These are phyloP conservation scores for Cyberlindnera saturnus DNA, from an alignment of 805 yeast species.

Conservation along the genomic window DNA sequence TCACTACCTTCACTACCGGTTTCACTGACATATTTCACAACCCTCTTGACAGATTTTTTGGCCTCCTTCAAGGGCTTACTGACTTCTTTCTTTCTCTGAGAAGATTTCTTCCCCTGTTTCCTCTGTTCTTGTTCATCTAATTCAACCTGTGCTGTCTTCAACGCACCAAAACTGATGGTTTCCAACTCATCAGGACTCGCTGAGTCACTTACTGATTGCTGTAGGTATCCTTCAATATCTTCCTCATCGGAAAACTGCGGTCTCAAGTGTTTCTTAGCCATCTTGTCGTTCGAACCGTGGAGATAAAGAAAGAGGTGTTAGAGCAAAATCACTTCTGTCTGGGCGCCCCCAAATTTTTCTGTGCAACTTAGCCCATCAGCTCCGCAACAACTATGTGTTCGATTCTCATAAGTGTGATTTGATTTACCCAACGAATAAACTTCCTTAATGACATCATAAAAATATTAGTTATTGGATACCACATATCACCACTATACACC, in stretches of 20 bases:
- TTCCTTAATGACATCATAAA: no score
- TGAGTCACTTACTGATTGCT: conserved; percentile 10
- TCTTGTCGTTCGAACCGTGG: background rate
- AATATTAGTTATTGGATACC: no score
- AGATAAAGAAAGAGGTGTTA: no score
- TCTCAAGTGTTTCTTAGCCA: conserved; percentile 13
- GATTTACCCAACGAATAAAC: no score
- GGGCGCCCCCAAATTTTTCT: no score
- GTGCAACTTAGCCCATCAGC: no score
- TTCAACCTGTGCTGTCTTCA: conserved; percentile 53
- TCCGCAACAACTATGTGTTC: no score
- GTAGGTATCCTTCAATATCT: conserved; percentile 13
- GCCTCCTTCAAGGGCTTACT: background rate
- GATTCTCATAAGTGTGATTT: no score
- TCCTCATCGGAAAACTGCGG: conserved; percentile 17
- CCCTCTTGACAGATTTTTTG: background rate
- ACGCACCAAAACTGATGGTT: conserved; percentile 58
- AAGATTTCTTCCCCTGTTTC: conserved; percentile 1
- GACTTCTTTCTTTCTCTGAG: background rate
- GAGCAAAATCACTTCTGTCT: no score
- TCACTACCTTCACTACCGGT: conserved; percentile 5
- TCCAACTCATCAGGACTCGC: conserved; percentile 36
- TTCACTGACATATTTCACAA: background rate
- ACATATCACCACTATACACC: no score
- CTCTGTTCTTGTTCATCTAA: conserved; percentile 16